These are phyloP conservation scores for Metschnikowia reukaufii DNA, from an alignment of 805 yeast species.

Conservation along the genomic window DNA sequence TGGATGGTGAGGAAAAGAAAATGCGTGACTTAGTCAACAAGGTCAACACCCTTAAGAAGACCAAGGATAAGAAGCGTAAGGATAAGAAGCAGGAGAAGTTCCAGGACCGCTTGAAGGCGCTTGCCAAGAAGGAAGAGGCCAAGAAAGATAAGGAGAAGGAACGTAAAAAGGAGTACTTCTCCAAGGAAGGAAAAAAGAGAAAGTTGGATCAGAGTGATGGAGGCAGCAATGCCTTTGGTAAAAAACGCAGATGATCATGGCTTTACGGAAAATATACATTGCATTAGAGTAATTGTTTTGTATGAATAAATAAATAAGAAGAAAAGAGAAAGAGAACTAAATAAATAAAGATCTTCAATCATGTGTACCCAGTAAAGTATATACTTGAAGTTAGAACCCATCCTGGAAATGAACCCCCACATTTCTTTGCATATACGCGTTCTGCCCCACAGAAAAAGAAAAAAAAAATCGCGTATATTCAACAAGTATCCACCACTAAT, in stretches of 20 bases:
- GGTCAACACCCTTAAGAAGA: conserved; percentile 79
- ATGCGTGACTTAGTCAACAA: conserved; percentile 87
- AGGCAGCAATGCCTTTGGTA: conserved; percentile 34
- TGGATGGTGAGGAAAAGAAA: conserved; percentile 91
- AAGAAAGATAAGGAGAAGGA: conserved; percentile 75
- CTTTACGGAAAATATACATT: not conserved
- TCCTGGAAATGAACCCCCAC: too few relatives aligned
- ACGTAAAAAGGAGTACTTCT: conserved; percentile 84
- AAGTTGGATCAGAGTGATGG: conserved; percentile 28
- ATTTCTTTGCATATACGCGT: too few relatives aligned
- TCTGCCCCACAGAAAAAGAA: too few relatives aligned
- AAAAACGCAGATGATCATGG: conserved; percentile 23
- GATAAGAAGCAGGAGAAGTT: conserved; percentile 75
- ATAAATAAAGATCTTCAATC: not conserved
- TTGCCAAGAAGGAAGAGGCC: conserved; percentile 71
- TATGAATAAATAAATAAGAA: too few relatives aligned
- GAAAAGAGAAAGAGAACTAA: not conserved
- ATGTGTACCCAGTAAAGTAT: too few relatives aligned
- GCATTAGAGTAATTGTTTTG: not conserved
- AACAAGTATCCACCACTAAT: too few relatives aligned
- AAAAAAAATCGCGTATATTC: too few relatives aligned
- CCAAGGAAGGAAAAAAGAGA: conserved; percentile 67
- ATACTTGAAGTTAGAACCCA: too few relatives aligned
- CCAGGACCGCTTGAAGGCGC: conserved; percentile 68
- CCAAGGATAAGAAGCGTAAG: conserved; percentile 75